These are phyloP conservation scores for Tricladium varicosporioides DNA, from an alignment of 2,329 filamentous ascomycete genomes.

Conservation along the genomic window DNA sequence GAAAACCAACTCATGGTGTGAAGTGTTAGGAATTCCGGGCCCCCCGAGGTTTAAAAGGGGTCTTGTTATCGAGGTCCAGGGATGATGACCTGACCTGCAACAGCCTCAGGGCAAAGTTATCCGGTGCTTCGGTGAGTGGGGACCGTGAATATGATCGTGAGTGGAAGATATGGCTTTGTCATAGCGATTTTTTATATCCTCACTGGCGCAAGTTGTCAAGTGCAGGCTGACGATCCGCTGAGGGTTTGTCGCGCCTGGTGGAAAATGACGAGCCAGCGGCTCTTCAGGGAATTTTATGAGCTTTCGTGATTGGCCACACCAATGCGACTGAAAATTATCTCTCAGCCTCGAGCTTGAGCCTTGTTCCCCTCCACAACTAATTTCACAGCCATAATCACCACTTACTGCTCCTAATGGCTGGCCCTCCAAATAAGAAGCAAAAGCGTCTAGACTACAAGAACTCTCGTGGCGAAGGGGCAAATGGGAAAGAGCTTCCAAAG, in stretches of 20 bases:
- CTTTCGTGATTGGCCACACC: slow-evolving; percentile 44
- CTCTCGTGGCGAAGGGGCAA: slow-evolving; percentile 45
- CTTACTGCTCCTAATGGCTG: slow-evolving; percentile 36
- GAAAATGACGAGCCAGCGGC: neutral
- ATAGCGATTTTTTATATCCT: neutral
- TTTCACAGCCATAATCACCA: slow-evolving; percentile 43
- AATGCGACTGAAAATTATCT: neutral
- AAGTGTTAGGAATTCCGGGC: neutral
- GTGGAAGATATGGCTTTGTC: neutral
- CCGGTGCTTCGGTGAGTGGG: neutral
- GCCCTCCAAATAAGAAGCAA: slow-evolving; percentile 54
- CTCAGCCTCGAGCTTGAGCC: slow-evolving; percentile 15
- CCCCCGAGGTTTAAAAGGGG: neutral
- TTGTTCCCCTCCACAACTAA: slow-evolving; percentile 44
- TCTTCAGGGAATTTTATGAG: neutral
- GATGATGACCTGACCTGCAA: slow-evolving; percentile 4
- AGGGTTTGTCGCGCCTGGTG: too few species aligned
- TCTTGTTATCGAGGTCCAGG: neutral
- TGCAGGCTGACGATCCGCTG: too few species aligned
- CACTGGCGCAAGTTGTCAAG: too few species aligned
- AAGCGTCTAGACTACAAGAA: slow-evolving; percentile 66
- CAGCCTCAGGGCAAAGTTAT: neutral
- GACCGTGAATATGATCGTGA: neutral
- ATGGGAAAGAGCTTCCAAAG: slow-evolving; percentile 60
- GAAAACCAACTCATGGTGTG: slow-evolving; percentile 61